Conservation (phyloP, 2,329 filamentous ascomycete species). For the Piedraia hortae region DNA sequence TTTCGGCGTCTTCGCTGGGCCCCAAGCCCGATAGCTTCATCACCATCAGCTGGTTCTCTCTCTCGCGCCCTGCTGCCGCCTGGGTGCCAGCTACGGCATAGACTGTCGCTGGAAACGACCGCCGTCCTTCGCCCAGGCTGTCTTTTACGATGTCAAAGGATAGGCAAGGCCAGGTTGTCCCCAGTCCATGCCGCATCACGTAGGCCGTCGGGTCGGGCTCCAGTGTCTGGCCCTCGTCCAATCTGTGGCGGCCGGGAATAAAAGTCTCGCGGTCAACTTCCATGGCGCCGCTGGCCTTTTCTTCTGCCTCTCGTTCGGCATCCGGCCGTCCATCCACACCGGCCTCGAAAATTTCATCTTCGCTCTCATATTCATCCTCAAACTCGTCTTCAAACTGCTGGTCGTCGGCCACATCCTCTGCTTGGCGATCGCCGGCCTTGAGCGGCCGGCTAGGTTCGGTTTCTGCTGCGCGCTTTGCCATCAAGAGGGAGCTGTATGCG, state of each 20-base stretch:
- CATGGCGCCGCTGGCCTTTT: conserved; percentile 54
- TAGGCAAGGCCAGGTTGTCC: conserved; percentile 85
- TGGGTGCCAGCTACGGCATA: conserved; percentile 90
- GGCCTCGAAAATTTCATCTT: conserved; percentile 63
- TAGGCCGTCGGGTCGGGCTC: conserved; percentile 84
- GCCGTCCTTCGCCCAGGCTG: conserved; percentile 62
- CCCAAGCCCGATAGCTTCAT: conserved; percentile 87
- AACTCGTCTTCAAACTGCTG: conserved; percentile 87
- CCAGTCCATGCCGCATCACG: conserved; percentile 87
- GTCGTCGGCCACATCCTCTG: conserved; percentile 24
- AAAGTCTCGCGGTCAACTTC: conserved; percentile 85
- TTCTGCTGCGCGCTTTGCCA: conserved; percentile 34
- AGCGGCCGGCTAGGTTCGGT: conserved; percentile 23
- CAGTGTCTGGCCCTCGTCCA: conserved; percentile 72
- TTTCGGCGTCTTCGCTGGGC: conserved; percentile 49
- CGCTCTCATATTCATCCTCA: conserved; percentile 71
- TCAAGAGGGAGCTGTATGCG: conserved; percentile 12
- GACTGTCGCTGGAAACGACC: conserved; percentile 80
- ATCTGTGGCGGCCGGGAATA: conserved; percentile 78
- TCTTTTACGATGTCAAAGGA: conserved; percentile 86
- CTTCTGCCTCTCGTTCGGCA: conserved; percentile 73
- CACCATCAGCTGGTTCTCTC: conserved; percentile 82
- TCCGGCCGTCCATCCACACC: conserved; percentile 83
- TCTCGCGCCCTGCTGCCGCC: conserved; percentile 43
- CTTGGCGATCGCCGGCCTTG: conserved; percentile 33